Base-by-base conservation (phyloP, 2,329 filamentous ascomycete species). In the Tolypocladium ovalisporum region DNA sequence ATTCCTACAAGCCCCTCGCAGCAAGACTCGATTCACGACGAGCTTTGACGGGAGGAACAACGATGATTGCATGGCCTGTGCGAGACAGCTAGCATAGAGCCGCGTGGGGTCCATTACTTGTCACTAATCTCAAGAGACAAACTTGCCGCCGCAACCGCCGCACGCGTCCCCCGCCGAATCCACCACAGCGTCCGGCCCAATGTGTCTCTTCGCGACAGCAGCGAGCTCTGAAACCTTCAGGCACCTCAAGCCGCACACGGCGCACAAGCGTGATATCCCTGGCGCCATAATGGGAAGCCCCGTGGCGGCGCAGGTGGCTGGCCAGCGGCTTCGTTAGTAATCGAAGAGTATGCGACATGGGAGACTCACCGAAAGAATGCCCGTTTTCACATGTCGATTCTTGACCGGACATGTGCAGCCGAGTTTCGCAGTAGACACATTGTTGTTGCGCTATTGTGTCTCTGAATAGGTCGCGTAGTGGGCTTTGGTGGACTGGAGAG, bases 231-330 rank as follows among this genome's bases (percentile, higher is more conserved):
- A 69, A 0, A 73, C 66, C 52, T 75, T 73, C 24, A 84, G 71
- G 9, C 78, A 81, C 29, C 81, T 75, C 32, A 75, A 67, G 19
- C 76, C 76, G 62, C 82, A 85, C 2, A 84, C 77, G 24, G 77
- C 78, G 56, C 82, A 85, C 3, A 76, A 75, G 37, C 76, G 72
- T 0, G 81, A 83, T 52, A 79, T 73, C 3, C 78, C 79, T 0
- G 81, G 81, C 1, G 73, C 75, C 58, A 80, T 70, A 60, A 85
- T 80, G 15, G 81, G 77, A 9, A 84, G 67, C 1, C 79, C 78
- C 0, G 78, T 81, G 1, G 77, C 75, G 0, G 77, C 77, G 59
- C 82, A 84, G 1, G 73, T 77, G n/a, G 77, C 79, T 80, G n/a
- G 52, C 9, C 12, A 54, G 29, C 24, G 8, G 19, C 27, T 10